These are phyloP conservation scores for Cryphonectria naterciae DNA, from an alignment of 2,329 filamentous ascomycete genomes.

Conservation along the genomic window DNA sequence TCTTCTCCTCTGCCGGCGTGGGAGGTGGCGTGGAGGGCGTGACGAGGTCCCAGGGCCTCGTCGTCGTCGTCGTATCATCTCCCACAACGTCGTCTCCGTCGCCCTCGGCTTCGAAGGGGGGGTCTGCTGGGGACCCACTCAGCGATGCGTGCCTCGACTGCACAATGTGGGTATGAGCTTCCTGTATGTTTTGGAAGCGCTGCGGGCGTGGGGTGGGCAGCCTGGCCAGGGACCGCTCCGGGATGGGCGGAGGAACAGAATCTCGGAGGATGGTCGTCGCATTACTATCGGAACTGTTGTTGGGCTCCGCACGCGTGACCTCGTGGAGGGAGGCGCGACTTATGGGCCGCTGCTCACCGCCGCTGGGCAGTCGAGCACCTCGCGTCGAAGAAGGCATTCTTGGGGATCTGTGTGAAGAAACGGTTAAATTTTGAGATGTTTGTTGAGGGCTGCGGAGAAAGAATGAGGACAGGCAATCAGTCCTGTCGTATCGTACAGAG, in stretches of 20 bases:
- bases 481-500: background rate
- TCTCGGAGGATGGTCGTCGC: background rate
- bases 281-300: background rate
- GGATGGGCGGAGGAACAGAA: background rate
- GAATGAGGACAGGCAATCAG: background rate
- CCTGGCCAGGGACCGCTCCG: constrained; percentile 2
- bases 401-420: background rate
- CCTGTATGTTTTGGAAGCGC: constrained; percentile 43
- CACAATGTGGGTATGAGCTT: constrained; percentile 46
- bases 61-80: too few relatives aligned
- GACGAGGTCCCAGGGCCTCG: too few relatives aligned
- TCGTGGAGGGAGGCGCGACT: background rate
- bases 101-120: background rate
- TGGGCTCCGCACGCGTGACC: background rate
- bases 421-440: background rate
- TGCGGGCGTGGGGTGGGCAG: constrained; percentile 38
- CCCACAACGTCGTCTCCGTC: background rate
- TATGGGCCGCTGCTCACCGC: background rate
- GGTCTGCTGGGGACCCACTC: constrained; percentile 16
- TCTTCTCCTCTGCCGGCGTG: background rate
- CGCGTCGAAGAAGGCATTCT: background rate
- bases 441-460: background rate
- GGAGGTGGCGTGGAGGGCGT: background rate
- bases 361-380: background rate
- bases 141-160: constrained; percentile 23